Percentiles rank a stretch among this genome's conserved stretches.
These are phyloP conservation scores for Thelonectria blattea DNA, from an alignment of 2,329 filamentous ascomycete genomes.

Conservation along the genomic window DNA sequence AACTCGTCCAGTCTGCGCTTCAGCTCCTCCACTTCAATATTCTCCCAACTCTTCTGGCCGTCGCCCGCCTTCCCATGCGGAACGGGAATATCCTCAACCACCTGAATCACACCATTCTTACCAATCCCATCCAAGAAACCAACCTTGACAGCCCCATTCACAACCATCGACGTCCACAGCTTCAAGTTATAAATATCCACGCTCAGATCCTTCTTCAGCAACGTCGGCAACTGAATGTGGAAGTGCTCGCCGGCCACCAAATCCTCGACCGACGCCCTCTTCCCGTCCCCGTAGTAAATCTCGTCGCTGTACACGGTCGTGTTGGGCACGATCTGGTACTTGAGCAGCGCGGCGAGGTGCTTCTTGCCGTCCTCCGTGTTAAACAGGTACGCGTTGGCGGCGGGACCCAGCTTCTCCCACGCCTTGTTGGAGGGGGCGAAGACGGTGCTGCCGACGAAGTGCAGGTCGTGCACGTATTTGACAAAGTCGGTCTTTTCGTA, in stretches of 20 bases:
- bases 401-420: slow-evolving; percentile 75
- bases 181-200: slow-evolving; percentile 74
- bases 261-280: slow-evolving; percentile 36
- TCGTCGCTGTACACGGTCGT: slow-evolving; percentile 84
- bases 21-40: slow-evolving; percentile 40
- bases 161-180: slow-evolving; percentile 72
- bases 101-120: slow-evolving; percentile 82
- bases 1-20: slow-evolving; percentile 40
- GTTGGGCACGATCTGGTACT: slow-evolving; percentile 79
- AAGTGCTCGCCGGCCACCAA: slow-evolving; percentile 44
- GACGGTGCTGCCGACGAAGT: slow-evolving; percentile 70
- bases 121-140: slow-evolving; percentile 73
- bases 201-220: slow-evolving; percentile 69
- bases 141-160: slow-evolving; percentile 76
- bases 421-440: slow-evolving; percentile 84
- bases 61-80: slow-evolving; percentile 64
- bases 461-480: slow-evolving; percentile 61
- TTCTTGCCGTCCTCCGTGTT: slow-evolving; percentile 72
- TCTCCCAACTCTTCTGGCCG: slow-evolving; percentile 18
- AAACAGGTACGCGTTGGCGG: slow-evolving; percentile 85
- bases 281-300: slow-evolving; percentile 62
- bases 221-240: slow-evolving; percentile 74
- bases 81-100: slow-evolving; percentile 74
- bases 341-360: slow-evolving; percentile 77
- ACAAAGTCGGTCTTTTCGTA: slow-evolving; percentile 76